Evolutionary conservation across 257 asterid genomes (phyloP).

Genomic region (Solanum dulcamara): DNA sequence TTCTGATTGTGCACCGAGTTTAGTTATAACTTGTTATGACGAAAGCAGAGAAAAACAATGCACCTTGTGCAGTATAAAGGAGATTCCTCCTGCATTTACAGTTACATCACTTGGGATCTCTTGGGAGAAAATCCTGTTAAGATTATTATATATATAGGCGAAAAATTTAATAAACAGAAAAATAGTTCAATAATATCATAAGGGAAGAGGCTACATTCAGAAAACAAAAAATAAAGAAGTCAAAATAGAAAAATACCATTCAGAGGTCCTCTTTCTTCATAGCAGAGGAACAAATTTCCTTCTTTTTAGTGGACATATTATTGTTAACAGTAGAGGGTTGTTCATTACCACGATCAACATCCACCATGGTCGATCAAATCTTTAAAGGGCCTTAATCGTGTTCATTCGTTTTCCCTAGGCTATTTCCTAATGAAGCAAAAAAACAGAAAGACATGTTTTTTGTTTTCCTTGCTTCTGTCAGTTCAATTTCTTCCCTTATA

Average conservation of each 20-base stretch:
- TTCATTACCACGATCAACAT: slow-evolving; percentile 6
- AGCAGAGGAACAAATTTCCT: slow-evolving; percentile 58
- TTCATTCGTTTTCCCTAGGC: background rate
- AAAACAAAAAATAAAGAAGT: background rate
- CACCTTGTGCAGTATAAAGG: slow-evolving; percentile 83
- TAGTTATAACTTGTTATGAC: background rate
- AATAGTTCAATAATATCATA: background rate
- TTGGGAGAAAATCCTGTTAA: slow-evolving; percentile 70
- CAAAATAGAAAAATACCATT: slow-evolving; percentile 35
- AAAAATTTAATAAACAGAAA: background rate
- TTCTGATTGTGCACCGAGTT: too few species aligned
- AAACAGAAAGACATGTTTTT: background rate
- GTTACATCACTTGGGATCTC: slow-evolving; percentile 75
- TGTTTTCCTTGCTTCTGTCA: background rate
- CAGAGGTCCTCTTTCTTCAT: slow-evolving; percentile 75
- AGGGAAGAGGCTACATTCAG: background rate
- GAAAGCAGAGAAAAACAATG: background rate
- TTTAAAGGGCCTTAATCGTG: background rate
- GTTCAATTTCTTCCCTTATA: background rate
- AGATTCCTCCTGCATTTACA: slow-evolving; percentile 47
- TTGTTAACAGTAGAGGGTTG: slow-evolving; percentile 3
- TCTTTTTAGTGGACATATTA: slow-evolving; percentile 46
- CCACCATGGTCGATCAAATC: slow-evolving; percentile 2
- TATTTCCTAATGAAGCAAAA: background rate
- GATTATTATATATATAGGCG: background rate